Evolutionary conservation across 1,284 basidiomycete species (phyloP).

Genomic region (Cutaneotrichosporon cutaneum): DNA sequence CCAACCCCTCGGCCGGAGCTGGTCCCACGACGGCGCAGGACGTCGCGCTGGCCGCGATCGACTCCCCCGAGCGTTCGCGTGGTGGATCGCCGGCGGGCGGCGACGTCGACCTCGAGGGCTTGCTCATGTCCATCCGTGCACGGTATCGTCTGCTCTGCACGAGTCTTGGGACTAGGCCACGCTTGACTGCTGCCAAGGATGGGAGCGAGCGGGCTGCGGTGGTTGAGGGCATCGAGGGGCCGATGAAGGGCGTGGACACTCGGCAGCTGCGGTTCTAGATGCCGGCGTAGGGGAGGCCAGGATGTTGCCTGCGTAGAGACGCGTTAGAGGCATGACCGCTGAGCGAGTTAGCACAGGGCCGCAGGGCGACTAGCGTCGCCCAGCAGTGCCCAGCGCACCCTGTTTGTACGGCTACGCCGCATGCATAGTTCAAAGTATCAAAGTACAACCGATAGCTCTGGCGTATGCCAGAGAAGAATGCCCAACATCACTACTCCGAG

Average conservation of each 20-base stretch:
- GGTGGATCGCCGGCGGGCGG: constrained; percentile 23
- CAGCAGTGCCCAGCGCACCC: neutral
- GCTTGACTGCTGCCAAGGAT: constrained; percentile 39
- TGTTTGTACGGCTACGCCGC: neutral
- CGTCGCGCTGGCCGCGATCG: neutral
- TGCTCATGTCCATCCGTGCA: constrained; percentile 80
- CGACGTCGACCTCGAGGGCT: constrained; percentile 59
- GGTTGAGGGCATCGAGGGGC: constrained; percentile 47
- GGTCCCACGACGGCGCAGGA: constrained; percentile 8
- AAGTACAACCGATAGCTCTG: constrained; percentile 7
- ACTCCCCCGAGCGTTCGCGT: constrained; percentile 23
- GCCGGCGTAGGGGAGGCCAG: neutral
- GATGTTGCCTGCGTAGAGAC: too few relatives aligned
- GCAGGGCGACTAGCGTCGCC: neutral
- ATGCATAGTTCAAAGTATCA: constrained; percentile 9
- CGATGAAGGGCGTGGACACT: constrained; percentile 52
- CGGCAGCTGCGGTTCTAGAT: constrained; percentile 41
- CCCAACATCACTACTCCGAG: neutral
- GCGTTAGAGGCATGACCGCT: neutral
- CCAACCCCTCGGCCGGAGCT: constrained; percentile 60
- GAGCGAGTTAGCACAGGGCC: too few relatives aligned
- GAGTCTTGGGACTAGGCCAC: constrained; percentile 70
- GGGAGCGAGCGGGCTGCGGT: constrained; percentile 17
- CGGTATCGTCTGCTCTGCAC: constrained; percentile 84
- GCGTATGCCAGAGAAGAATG: constrained; percentile 2